phyloP scores from a whole-genome alignment of 495 filamentous ascomycete genomes.

The Beverwykella pulmonaria region DNA sequence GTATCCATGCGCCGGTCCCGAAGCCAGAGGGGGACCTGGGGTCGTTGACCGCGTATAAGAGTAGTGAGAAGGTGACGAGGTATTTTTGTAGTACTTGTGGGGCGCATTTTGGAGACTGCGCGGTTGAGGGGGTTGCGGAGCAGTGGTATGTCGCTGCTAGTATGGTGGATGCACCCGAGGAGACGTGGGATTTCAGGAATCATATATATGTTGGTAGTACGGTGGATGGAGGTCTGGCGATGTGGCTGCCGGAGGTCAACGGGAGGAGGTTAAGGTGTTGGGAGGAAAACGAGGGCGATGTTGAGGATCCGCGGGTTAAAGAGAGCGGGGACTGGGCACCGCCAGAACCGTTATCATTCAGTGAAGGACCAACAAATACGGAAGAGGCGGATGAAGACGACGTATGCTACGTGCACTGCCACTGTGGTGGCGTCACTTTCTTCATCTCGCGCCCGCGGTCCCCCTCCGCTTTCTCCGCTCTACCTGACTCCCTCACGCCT shows the following conservation, averaged over 20 bases:
- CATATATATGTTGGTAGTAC: conserved; percentile 57
- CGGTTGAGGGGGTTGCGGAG: conserved; percentile 39
- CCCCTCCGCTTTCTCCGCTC: conserved; percentile 48
- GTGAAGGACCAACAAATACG: not conserved
- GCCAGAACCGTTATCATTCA: not conserved
- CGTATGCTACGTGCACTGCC: conserved; percentile 47
- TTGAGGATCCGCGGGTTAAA: not conserved
- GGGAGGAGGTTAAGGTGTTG: conserved; percentile 16
- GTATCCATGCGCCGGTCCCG: conserved; percentile 53
- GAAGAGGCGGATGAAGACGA: not conserved
- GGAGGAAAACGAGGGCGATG: not conserved
- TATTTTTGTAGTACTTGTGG: conserved; percentile 71
- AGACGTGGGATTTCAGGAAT: conserved; percentile 44
- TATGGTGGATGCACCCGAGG: conserved; percentile 42
- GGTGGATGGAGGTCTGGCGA: conserved; percentile 59
- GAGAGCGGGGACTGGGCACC: conserved; percentile 6
- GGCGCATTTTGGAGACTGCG: conserved; percentile 52
- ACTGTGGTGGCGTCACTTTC: conserved; percentile 53
- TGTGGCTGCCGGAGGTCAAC: conserved; percentile 36
- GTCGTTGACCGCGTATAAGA: conserved; percentile 50
- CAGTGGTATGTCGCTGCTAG: conserved; percentile 46
- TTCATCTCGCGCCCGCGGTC: conserved; percentile 51
- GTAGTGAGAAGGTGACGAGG: conserved; percentile 53
- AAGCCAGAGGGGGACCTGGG: conserved; percentile 25
- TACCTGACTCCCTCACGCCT: conserved; percentile 39